Percentiles rank a stretch among this genome's conserved stretches.
Conservation (phyloP, 164 flowering plant genomes). For the Magnolia kwangsiensis region DNA sequence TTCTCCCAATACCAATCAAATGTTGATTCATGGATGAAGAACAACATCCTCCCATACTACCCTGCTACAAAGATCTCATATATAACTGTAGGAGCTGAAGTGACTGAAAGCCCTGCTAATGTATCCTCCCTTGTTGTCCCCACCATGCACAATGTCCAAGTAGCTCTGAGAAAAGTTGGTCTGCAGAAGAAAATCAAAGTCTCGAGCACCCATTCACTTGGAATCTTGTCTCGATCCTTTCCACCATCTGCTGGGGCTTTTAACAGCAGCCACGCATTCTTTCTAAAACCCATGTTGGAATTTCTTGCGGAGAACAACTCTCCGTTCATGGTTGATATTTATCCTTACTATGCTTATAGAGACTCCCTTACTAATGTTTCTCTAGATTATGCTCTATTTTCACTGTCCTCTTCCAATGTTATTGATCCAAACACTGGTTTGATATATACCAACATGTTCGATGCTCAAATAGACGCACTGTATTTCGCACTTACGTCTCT, state of each 20-base stretch:
- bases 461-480: slow-evolving; percentile 91
- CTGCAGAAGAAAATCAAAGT: slow-evolving; percentile 72
- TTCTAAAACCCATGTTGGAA: slow-evolving; percentile 72
- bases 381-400: slow-evolving; percentile 79
- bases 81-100: slow-evolving; percentile 95
- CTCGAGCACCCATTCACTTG: slow-evolving; percentile 82
- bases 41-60: slow-evolving; percentile 81
- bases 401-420: slow-evolving; percentile 62
- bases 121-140: slow-evolving; percentile 71
- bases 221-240: slow-evolving; percentile 78
- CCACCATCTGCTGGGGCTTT: slow-evolving; percentile 99
- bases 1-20: slow-evolving; percentile 83
- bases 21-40: slow-evolving; percentile 84
- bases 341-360: slow-evolving; percentile 90
- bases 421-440: slow-evolving; percentile 92
- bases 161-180: slow-evolving; percentile 69
- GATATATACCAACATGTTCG: slow-evolving; percentile 87
- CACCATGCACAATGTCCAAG: slow-evolving; percentile 73
- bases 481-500: slow-evolving; percentile 72
- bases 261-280: slow-evolving; percentile 56
- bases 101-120: slow-evolving; percentile 62
- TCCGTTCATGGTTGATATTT: slow-evolving; percentile 85
- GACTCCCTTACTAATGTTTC: slow-evolving; percentile 66
- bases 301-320: slow-evolving; percentile 86
- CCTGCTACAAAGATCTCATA: slow-evolving; percentile 82